These are phyloP conservation scores for Canna indica DNA, from an alignment of 176 grass and related monocot genomes.

Conservation along the genomic window DNA sequence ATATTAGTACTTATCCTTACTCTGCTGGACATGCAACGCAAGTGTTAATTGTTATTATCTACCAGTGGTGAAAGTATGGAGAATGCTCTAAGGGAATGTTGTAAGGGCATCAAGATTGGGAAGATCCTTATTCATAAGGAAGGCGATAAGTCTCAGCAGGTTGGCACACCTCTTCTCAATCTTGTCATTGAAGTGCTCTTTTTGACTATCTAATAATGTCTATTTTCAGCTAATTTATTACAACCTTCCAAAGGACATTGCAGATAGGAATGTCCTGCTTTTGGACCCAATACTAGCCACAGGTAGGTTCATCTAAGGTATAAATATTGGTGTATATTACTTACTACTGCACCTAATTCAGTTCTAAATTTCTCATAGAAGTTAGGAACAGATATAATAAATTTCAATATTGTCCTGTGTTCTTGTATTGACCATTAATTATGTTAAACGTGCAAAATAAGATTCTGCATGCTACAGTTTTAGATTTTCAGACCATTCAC, in stretches of 20 bases:
- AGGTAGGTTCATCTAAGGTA: conserved; percentile 47
- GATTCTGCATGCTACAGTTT: too few relatives aligned
- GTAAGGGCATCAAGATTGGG: conserved; percentile 89
- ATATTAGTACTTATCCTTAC: neutral
- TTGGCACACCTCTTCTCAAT: conserved; percentile 31
- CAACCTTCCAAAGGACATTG: conserved; percentile 74
- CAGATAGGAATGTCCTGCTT: conserved; percentile 87
- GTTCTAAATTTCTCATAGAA: conserved; percentile 1
- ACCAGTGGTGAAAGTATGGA: conserved; percentile 92
- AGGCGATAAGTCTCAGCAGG: conserved; percentile 87
- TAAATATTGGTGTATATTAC: too few relatives aligned
- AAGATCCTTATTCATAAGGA: conserved; percentile 92
- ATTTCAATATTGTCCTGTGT: too few relatives aligned
- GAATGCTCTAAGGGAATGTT: conserved; percentile 74
- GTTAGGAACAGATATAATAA: too few relatives aligned
- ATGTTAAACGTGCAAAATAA: too few relatives aligned
- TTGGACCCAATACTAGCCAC: conserved; percentile 96
- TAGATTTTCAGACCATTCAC: too few relatives aligned
- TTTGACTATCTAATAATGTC: conserved; percentile 24
- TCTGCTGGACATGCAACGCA: neutral
- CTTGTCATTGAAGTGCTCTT: conserved; percentile 16
- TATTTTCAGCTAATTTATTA: conserved; percentile 84
- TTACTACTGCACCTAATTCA: too few relatives aligned
- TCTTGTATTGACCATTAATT: too few relatives aligned
- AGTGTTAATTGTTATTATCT: conserved; percentile 1